phyloP scores from a whole-genome alignment of 2,329 filamentous ascomycete genomes.

The Alternaria ventricosa region DNA sequence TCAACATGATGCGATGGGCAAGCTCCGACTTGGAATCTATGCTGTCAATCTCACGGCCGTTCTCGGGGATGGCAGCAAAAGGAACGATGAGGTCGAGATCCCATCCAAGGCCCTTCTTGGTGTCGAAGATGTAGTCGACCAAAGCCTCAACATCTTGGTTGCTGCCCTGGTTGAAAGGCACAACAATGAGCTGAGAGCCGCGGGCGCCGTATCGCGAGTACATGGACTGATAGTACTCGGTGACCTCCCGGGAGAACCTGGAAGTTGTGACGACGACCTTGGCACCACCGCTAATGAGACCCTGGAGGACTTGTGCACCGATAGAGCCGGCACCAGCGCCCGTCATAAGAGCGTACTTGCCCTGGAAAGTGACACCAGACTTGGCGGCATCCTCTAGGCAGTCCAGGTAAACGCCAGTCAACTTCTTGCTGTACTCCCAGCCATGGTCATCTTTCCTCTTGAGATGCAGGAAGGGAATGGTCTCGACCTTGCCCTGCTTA shows the following conservation, averaged over 20 bases:
- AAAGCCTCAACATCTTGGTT: conserved; percentile 97
- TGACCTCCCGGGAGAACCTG: conserved; percentile 94
- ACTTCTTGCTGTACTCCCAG: conserved; percentile 99
- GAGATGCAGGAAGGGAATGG: conserved; percentile 95
- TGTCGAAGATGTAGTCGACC: conserved; percentile 93
- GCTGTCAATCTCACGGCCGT: conserved; percentile 93
- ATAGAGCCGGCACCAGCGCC: conserved; percentile 98
- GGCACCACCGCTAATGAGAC: conserved; percentile 93
- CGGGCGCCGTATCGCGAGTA: conserved; percentile 92
- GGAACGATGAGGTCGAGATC: conserved; percentile 95
- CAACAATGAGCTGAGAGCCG: conserved; percentile 95
- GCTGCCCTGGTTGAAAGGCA: conserved; percentile 98
- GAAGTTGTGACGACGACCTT: conserved; percentile 97
- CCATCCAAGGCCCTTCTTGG: conserved; percentile 97
- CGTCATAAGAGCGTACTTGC: conserved; percentile 97
- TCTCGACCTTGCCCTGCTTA: conserved; percentile 90
- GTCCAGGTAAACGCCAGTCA: conserved; percentile 91
- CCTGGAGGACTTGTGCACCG: conserved; percentile 94
- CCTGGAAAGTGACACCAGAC: conserved; percentile 86
- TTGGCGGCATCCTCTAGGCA: conserved; percentile 88
- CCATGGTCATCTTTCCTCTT: conserved; percentile 93
- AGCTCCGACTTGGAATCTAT: conserved; percentile 98
- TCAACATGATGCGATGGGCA: conserved; percentile 98
- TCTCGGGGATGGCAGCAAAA: conserved; percentile 97
- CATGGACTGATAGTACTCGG: conserved; percentile 99